Conservation (phyloP, 1,284 basidiomycete genomes). For the Ceratobasidium sp. region DNA sequence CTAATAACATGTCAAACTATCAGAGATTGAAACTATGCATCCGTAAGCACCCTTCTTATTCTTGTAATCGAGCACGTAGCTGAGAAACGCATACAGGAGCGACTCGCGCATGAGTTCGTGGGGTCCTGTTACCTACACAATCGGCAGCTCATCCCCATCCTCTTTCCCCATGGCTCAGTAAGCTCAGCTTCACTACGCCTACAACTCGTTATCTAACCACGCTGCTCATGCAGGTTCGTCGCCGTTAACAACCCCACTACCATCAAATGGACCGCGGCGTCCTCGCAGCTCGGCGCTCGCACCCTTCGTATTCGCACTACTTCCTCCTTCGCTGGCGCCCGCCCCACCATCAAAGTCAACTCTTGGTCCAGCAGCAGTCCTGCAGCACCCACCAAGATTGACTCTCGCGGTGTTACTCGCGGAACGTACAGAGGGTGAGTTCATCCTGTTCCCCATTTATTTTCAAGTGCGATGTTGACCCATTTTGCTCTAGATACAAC, state of each 20-base stretch:
- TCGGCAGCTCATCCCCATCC: conserved; percentile 53
- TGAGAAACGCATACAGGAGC: background rate
- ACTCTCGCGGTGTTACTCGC: conserved; percentile 47
- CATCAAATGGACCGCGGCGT: conserved; percentile 46
- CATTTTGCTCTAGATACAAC: conserved; percentile 4
- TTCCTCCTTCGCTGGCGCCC: conserved; percentile 45
- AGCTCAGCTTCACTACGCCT: background rate
- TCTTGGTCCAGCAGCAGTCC: conserved; percentile 39
- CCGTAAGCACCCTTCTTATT: conserved; percentile 25
- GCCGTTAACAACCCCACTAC: conserved; percentile 48
- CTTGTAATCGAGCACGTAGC: no score
- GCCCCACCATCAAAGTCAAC: conserved; percentile 45
- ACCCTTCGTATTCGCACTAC: conserved; percentile 42
- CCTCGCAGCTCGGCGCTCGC: conserved; percentile 40
- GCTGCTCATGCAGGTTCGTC: conserved; percentile 55
- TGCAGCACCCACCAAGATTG: conserved; percentile 44
- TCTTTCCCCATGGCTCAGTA: conserved; percentile 59
- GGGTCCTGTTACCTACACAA: conserved; percentile 54
- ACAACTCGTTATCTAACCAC: background rate
- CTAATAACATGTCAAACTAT: no score
- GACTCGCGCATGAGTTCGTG: conserved; percentile 39
- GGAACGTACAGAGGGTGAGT: conserved; percentile 40
- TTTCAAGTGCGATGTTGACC: background rate
- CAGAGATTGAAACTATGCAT: conserved; percentile 43
- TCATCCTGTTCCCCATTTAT: background rate